phyloP scores from a whole-genome alignment of 1,284 basidiomycete species.

The Austroboletus novae-zelandiae region DNA sequence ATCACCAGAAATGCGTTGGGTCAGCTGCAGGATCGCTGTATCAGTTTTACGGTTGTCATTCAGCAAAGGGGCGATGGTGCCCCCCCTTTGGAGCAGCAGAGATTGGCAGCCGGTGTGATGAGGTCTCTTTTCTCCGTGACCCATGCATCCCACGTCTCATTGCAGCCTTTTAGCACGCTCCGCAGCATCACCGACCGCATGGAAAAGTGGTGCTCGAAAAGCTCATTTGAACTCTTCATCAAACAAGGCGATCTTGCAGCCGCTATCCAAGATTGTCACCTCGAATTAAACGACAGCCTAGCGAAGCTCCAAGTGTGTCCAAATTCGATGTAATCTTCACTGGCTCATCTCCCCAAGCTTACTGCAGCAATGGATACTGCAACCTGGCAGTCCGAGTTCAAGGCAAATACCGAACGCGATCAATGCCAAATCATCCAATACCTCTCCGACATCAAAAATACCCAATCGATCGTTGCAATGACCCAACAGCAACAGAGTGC shows the following conservation, averaged over 20 bases:
- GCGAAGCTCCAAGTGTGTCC: conserved; percentile 40
- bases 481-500: conserved; percentile 31
- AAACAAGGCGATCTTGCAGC: conserved; percentile 42
- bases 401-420: conserved; percentile 37
- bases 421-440: conserved; percentile 40
- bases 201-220: conserved; percentile 40
- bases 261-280: conserved; percentile 43
- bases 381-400: conserved; percentile 46
- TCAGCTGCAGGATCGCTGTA: conserved; percentile 42
- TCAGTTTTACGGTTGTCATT: conserved; percentile 30
- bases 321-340: background rate
- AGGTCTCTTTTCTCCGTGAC: conserved; percentile 10
- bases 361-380: conserved; percentile 44
- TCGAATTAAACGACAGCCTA: conserved; percentile 41
- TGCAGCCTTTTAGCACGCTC: conserved; percentile 35
- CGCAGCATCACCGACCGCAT: conserved; percentile 36
- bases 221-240: conserved; percentile 40
- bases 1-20: conserved; percentile 35
- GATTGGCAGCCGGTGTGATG: conserved; percentile 20
- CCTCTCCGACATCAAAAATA: conserved; percentile 43
- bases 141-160: conserved; percentile 3
- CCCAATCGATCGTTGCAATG: conserved; percentile 35
- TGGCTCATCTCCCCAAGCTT: conserved; percentile 35
- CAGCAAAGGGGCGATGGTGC: conserved; percentile 18
- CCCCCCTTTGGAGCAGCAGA: conserved; percentile 23